Evolutionary conservation across 2,329 filamentous ascomycete genomes (phyloP).

Genomic region (Didymella arachidicola): DNA sequence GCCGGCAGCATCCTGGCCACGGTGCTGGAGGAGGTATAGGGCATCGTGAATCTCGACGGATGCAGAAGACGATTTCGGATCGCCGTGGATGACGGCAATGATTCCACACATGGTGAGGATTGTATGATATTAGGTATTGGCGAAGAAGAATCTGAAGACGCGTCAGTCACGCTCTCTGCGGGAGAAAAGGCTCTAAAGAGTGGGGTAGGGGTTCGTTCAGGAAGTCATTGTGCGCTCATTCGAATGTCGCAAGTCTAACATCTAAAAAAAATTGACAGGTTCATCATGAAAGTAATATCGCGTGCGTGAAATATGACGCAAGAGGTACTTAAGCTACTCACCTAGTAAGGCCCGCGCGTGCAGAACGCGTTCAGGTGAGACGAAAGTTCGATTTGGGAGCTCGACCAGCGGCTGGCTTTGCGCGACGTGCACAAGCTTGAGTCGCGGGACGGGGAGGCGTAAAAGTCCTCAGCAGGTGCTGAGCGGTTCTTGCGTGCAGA

Average conservation of each 20-base stretch:
- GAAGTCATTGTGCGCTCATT: constrained; percentile 50
- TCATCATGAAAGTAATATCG: constrained; percentile 39
- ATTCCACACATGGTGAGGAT: constrained; percentile 59
- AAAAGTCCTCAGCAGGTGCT: constrained; percentile 21
- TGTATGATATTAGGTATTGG: constrained; percentile 11
- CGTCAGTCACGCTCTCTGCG: constrained; percentile 34
- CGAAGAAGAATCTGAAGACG: constrained; percentile 23
- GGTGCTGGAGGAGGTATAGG: constrained; percentile 57
- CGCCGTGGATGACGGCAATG: constrained; percentile 58
- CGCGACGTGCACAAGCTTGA: constrained; percentile 18
- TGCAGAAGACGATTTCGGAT: constrained; percentile 50
- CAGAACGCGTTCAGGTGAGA: constrained; percentile 13
- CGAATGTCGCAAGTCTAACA: constrained; percentile 52
- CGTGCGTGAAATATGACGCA: not conserved
- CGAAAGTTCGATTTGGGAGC: constrained; percentile 19
- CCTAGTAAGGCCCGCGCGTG: constrained; percentile 14
- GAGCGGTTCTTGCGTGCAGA: constrained; percentile 28
- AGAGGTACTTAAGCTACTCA: constrained; percentile 17
- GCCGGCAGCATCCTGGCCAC: constrained; percentile 87
- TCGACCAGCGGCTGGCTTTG: constrained; percentile 26
- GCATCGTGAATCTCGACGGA: constrained; percentile 57
- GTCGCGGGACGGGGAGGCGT: constrained; percentile 9
- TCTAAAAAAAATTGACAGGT: constrained; percentile 47
- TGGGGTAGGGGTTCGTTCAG: constrained; percentile 37
- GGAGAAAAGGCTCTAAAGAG: constrained; percentile 27